phyloP scores from a whole-genome alignment of 1,284 basidiomycete genomes.

The Cryptococcus sp. region DNA sequence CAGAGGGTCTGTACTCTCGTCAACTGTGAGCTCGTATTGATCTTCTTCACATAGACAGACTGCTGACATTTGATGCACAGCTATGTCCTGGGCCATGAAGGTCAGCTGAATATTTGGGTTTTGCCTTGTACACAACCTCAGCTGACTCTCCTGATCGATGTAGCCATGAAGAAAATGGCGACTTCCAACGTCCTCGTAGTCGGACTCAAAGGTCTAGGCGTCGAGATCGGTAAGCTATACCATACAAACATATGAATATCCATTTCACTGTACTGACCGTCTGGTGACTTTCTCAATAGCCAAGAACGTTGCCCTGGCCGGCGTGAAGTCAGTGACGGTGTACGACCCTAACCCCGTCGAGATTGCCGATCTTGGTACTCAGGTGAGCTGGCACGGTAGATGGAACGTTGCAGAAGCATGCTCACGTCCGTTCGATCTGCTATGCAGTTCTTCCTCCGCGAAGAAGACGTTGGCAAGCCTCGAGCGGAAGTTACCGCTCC shows the following conservation, averaged over 20 bases:
- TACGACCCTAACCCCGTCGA: slow-evolving; percentile 89
- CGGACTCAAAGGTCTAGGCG: slow-evolving; percentile 89
- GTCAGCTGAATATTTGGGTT: slow-evolving; percentile 68
- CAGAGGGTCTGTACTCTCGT: slow-evolving; percentile 89
- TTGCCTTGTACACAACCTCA: slow-evolving; percentile 20
- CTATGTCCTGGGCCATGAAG: slow-evolving; percentile 95
- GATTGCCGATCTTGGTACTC: slow-evolving; percentile 87
- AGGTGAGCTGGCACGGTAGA: slow-evolving; percentile 61
- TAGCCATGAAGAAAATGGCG: slow-evolving; percentile 99
- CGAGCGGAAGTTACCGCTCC: slow-evolving; percentile 83
- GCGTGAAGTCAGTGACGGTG: slow-evolving; percentile 96
- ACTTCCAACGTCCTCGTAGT: slow-evolving; percentile 93
- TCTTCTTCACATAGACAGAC: slow-evolving; percentile 19
- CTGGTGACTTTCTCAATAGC: slow-evolving; percentile 59
- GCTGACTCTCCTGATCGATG: slow-evolving; percentile 11
- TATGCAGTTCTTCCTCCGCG: slow-evolving; percentile 88
- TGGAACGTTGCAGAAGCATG: too few relatives aligned
- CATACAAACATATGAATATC: too few relatives aligned
- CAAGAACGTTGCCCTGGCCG: slow-evolving; percentile 93
- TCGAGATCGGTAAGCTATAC: slow-evolving; percentile 78
- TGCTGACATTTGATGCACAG: slow-evolving; percentile 54
- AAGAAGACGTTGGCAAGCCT: slow-evolving; percentile 82
- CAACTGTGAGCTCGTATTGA: slow-evolving; percentile 70
- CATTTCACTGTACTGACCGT: slow-evolving; percentile 3
- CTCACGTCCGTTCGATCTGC: not conserved